Evolutionary conservation across 176 grass and related monocot species (phyloP).

Genomic region (Luzula sylvatica): DNA sequence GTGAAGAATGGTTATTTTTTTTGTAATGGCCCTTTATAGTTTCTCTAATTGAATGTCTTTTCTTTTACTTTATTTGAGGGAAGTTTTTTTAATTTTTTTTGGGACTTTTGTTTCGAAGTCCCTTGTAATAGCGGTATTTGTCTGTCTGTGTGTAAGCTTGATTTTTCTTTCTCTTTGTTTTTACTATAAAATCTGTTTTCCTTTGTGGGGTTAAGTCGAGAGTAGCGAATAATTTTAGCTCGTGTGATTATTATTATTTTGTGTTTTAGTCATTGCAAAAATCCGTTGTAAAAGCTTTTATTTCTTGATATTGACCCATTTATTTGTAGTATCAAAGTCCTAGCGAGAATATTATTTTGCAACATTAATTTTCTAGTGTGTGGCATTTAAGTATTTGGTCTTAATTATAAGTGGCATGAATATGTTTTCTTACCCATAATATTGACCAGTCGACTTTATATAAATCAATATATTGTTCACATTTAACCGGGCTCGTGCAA

Average conservation of each 20-base stretch:
- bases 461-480: neutral
- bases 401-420: too few relatives aligned
- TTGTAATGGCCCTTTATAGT: conserved; percentile 28
- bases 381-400: too few relatives aligned
- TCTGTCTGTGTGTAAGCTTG: conserved; percentile 31
- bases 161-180: conserved; percentile 15
- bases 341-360: conserved; percentile 3
- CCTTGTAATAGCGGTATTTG: conserved; percentile 29
- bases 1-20: conserved; percentile 5
- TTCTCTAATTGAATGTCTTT: conserved; percentile 19
- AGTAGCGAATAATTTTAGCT: conserved; percentile 46
- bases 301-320: conserved; percentile 43
- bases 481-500: neutral
- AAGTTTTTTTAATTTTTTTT: conserved; percentile 57
- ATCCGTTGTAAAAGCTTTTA: conserved; percentile 55
- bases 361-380: conserved; percentile 1
- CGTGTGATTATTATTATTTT: conserved; percentile 51
- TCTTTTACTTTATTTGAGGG: neutral
- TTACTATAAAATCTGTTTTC: conserved; percentile 27
- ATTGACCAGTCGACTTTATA: neutral
- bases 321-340: conserved; percentile 45
- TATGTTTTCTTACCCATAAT: too few relatives aligned
- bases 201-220: conserved; percentile 5
- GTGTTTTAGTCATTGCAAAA: conserved; percentile 38
- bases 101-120: conserved; percentile 23